A percentile compares a stretch with the other conserved stretches of the same genome.
Conservation (phyloP, 106 monocot genomes). For the Dendrobium nobile region DNA sequence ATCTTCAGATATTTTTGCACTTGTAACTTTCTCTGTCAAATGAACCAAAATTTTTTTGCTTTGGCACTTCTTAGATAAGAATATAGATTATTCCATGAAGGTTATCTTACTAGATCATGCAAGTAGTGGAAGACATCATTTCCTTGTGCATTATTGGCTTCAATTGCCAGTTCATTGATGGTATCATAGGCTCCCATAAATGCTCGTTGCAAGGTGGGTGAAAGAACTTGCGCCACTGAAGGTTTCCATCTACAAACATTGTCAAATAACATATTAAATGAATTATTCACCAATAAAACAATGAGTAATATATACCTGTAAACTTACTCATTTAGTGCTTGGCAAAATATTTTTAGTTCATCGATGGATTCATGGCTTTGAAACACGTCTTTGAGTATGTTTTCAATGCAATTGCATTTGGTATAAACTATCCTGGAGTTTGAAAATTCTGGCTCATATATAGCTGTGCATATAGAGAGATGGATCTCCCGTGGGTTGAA, state of each 20-base stretch:
- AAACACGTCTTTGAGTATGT: slow-evolving; percentile 15
- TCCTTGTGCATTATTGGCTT: slow-evolving; percentile 19
- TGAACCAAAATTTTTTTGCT: too few relatives aligned
- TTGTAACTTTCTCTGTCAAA: neutral
- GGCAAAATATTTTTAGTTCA: slow-evolving; percentile 10
- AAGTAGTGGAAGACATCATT: slow-evolving; percentile 27
- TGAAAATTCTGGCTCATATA: slow-evolving; percentile 21
- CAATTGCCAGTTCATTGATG: slow-evolving; percentile 22
- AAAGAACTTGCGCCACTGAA: too few relatives aligned
- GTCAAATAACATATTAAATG: too few relatives aligned
- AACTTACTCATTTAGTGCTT: slow-evolving; percentile 16
- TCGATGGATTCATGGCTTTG: slow-evolving; percentile 19
- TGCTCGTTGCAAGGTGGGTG: neutral
- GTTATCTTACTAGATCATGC: slow-evolving; percentile 19
- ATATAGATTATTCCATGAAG: too few relatives aligned
- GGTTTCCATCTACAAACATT: too few relatives aligned
- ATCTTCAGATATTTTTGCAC: slow-evolving; percentile 13
- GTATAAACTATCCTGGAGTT: slow-evolving; percentile 20
- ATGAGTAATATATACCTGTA: too few relatives aligned
- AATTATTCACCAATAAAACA: neutral
- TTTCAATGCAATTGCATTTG: slow-evolving; percentile 31
- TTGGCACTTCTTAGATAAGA: too few relatives aligned
- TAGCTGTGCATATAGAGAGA: slow-evolving; percentile 21
- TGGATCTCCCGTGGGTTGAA: slow-evolving; percentile 20
- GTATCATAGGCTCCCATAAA: slow-evolving; percentile 13